phyloP scores from a whole-genome alignment of 2,329 filamentous ascomycete genomes.

The Penicillium sp. region DNA sequence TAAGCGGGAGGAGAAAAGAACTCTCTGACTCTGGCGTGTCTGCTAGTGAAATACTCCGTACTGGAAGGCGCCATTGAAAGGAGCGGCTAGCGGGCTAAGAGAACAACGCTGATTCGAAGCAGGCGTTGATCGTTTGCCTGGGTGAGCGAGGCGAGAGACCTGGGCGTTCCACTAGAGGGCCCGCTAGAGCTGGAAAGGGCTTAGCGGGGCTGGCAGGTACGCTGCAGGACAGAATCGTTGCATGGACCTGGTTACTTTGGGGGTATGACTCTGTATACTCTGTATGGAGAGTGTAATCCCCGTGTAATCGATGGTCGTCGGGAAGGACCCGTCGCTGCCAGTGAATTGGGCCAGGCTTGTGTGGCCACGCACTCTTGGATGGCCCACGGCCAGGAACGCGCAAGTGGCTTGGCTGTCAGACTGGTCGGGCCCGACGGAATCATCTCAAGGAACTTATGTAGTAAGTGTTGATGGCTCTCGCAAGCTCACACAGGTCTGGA shows the following conservation, averaged over 20 bases:
- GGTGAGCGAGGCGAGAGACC: conserved; percentile 10
- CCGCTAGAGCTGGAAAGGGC: conserved; percentile 7
- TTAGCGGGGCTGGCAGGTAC: conserved; percentile 4
- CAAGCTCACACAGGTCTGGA: neutral
- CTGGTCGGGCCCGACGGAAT: too few species aligned
- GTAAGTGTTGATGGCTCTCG: too few species aligned
- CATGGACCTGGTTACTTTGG: neutral
- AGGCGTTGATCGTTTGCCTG: conserved; percentile 17
- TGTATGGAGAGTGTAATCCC: conserved; percentile 9
- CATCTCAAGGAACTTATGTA: too few species aligned
- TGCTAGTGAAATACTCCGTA: too few species aligned
- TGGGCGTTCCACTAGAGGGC: neutral
- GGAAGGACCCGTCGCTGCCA: neutral
- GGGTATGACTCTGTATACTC: neutral
- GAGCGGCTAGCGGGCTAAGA: conserved; percentile 2
- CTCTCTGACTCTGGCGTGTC: too few species aligned
- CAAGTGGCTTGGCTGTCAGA: too few species aligned
- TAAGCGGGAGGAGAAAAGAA: neutral
- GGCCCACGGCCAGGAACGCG: neutral
- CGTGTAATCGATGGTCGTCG: conserved; percentile 4
- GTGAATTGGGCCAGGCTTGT: neutral
- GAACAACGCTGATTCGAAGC: conserved; percentile 10
- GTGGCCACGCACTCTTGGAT: neutral
- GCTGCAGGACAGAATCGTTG: neutral
- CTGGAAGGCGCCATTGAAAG: neutral